phyloP scores from a whole-genome alignment of 257 asterid species.

The Scutellaria baicalensis region DNA sequence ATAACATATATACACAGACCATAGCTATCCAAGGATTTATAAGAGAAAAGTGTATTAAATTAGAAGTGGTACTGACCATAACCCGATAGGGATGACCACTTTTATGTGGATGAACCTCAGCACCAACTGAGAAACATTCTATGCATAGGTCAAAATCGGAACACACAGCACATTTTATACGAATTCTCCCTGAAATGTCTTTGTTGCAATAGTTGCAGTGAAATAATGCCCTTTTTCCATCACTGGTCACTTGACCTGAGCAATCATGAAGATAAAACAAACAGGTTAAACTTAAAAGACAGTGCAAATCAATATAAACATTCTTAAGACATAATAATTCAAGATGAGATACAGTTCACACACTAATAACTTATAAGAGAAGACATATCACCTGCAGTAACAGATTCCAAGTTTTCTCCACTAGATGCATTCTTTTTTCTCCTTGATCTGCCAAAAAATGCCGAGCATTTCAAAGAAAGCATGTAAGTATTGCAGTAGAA shows the following conservation, averaged over 20 bases:
- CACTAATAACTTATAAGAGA: background rate
- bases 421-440: conserved; percentile 70
- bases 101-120: conserved; percentile 81
- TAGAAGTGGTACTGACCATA: conserved; percentile 49
- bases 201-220: conserved; percentile 87
- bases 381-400: conserved; percentile 40
- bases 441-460: conserved; percentile 56
- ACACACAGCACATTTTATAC: conserved; percentile 81
- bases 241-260: conserved; percentile 62
- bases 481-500: background rate
- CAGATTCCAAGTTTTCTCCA: conserved; percentile 68
- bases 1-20: background rate
- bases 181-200: conserved; percentile 69
- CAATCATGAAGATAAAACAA: conserved; percentile 16
- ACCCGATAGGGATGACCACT: conserved; percentile 73
- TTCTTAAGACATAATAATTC: background rate
- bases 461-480: background rate
- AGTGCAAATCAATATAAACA: background rate
- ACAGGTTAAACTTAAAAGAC: background rate
- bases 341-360: background rate
- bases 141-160: conserved; percentile 82
- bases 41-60: background rate
- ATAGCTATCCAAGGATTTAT: background rate
- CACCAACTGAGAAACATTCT: conserved; percentile 89
- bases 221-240: conserved; percentile 71